phyloP scores from a whole-genome alignment of 768 basidiomycete species.

The Tephrocybe sp. region DNA sequence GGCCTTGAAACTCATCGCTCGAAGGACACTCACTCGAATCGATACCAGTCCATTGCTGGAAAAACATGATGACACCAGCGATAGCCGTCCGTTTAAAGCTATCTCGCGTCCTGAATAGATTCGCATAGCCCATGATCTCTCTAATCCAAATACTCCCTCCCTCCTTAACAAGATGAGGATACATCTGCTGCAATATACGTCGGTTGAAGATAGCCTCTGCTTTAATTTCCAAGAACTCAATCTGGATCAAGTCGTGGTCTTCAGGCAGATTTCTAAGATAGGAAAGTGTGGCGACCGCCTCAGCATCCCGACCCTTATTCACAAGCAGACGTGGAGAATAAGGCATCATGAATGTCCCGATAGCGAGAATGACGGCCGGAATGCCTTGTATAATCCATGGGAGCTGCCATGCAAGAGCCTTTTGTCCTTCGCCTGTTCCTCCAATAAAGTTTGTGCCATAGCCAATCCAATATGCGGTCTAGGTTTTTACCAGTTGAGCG shows the following conservation, averaged over 20 bases:
- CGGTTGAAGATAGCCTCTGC: conserved; percentile 15
- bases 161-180: conserved; percentile 14
- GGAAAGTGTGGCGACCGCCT: conserved; percentile 31
- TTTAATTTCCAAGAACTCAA: conserved; percentile 36
- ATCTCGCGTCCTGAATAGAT: conserved; percentile 15
- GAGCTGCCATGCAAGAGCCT: conserved; percentile 16
- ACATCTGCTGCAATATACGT: conserved; percentile 20
- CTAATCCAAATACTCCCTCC: conserved; percentile 14
- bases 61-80: conserved; percentile 17
- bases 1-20: conserved; percentile 11
- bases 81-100: conserved; percentile 15
- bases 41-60: conserved; percentile 23
- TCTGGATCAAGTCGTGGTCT: conserved; percentile 28
- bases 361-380: conserved; percentile 29
- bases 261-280: conserved; percentile 30
- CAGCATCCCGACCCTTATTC: conserved; percentile 31
- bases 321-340: conserved; percentile 43
- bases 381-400: conserved; percentile 28
- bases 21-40: conserved; percentile 17
- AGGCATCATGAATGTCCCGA: conserved; percentile 30
- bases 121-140: conserved; percentile 15
- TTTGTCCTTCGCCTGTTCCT: conserved; percentile 13
- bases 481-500: neutral
- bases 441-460: conserved; percentile 18
- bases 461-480: conserved; percentile 17